Evolutionary conservation across 2,329 filamentous ascomycete genomes (phyloP).

Genomic region (Metarhizium robertsii): DNA sequence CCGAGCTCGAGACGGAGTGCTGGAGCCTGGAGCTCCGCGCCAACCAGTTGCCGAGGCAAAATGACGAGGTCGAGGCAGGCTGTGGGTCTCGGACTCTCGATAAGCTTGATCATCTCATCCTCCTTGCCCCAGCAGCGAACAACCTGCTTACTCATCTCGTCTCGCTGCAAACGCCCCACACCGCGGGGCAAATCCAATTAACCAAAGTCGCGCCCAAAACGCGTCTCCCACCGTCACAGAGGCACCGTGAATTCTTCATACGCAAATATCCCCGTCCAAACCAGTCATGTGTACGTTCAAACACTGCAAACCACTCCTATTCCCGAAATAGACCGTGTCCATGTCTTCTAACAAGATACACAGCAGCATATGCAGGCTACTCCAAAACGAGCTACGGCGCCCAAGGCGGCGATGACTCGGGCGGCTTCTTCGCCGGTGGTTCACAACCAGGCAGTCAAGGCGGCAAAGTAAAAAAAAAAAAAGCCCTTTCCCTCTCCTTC

Average conservation of each 20-base stretch:
- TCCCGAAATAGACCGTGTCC: neutral
- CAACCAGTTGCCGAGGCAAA: too few species aligned
- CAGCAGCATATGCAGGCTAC: constrained; percentile 43
- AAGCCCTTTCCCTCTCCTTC: neutral
- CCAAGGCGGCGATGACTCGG: constrained; percentile 49
- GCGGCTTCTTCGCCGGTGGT: constrained; percentile 51
- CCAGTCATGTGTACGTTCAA: constrained; percentile 24
- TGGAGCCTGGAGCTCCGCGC: too few species aligned
- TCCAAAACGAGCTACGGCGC: constrained; percentile 38
- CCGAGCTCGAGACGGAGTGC: too few species aligned
- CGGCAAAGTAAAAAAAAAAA: constrained; percentile 28
- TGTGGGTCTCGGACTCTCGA: too few species aligned
- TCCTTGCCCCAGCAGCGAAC: too few species aligned
- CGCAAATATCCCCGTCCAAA: constrained; percentile 1
- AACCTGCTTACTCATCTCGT: neutral
- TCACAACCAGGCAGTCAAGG: constrained; percentile 51
- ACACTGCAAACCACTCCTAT: neutral
- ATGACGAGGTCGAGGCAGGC: too few species aligned
- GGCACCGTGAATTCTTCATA: constrained; percentile 2
- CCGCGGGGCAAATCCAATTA: constrained; percentile 1
- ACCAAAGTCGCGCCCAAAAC: constrained; percentile 8
- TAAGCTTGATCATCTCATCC: too few species aligned
- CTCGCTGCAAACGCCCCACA: neutral
- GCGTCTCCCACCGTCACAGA: constrained; percentile 7
- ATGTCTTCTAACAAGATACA: constrained; percentile 4